Evolutionary conservation across 2,329 filamentous ascomycete species (phyloP).

Genomic region (Diplocarpon mali): DNA sequence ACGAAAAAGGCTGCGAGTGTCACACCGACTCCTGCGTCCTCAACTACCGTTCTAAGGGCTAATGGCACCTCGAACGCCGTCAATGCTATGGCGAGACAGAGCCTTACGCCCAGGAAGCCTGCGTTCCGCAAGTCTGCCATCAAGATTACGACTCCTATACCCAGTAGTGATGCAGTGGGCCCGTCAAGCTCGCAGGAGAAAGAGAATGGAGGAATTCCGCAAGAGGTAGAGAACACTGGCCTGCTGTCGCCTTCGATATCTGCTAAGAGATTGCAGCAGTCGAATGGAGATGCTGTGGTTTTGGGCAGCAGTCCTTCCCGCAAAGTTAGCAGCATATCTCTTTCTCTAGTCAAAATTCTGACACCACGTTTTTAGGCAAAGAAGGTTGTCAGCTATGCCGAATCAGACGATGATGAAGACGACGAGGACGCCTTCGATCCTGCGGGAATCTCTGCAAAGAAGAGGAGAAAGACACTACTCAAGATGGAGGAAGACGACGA

Average conservation of each 20-base stretch:
- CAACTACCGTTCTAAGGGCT: slow-evolving; percentile 20
- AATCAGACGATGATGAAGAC: slow-evolving; percentile 66
- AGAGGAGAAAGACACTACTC: slow-evolving; percentile 43
- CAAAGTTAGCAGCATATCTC: slow-evolving; percentile 44
- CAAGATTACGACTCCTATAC: slow-evolving; percentile 54
- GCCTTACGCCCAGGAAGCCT: slow-evolving; percentile 34
- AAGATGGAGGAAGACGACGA: slow-evolving; percentile 55
- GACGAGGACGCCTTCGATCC: slow-evolving; percentile 49
- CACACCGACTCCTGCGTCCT: slow-evolving; percentile 30
- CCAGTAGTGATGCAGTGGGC: slow-evolving; percentile 67
- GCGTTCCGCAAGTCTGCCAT: slow-evolving; percentile 20
- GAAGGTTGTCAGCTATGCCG: slow-evolving; percentile 68
- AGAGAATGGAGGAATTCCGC: slow-evolving; percentile 30
- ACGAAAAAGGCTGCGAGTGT: slow-evolving; percentile 42
- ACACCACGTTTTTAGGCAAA: slow-evolving; percentile 34
- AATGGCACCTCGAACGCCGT: slow-evolving; percentile 28
- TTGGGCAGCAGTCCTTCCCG: slow-evolving; percentile 63
- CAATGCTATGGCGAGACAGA: slow-evolving; percentile 25
- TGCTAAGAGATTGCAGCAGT: slow-evolving; percentile 35
- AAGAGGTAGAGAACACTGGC: slow-evolving; percentile 43
- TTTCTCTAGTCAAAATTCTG: neutral
- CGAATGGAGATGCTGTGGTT: slow-evolving; percentile 32
- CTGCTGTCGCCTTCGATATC: slow-evolving; percentile 32
- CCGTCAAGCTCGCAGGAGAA: slow-evolving; percentile 60
- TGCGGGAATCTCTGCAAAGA: slow-evolving; percentile 30